Percentiles rank a stretch among this genome's conserved stretches.
Conservation (phyloP, 345 rosid species). For the Gossypium herbaceum region DNA sequence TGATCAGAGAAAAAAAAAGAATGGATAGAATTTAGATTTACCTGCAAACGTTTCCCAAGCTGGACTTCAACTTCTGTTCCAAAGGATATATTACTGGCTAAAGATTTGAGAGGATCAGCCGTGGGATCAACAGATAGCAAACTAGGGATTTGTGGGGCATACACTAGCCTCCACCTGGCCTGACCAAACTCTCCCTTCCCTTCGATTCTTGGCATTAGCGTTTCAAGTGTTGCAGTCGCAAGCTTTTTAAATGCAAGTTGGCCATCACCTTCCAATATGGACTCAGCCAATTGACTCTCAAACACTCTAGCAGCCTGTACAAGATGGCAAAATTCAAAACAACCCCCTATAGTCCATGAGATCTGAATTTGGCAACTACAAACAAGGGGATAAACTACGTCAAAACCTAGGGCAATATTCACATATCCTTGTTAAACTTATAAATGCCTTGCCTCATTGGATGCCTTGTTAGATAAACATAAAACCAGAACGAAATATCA, state of each 20-base stretch:
- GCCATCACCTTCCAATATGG: conserved; percentile 93
- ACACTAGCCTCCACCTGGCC: conserved; percentile 97
- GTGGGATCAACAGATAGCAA: conserved; percentile 96
- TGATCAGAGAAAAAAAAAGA: background rate
- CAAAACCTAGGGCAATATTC: background rate
- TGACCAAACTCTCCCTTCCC: conserved; percentile 96
- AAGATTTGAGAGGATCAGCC: conserved; percentile 84
- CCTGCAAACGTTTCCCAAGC: conserved; percentile 96
- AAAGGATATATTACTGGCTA: conserved; percentile 80
- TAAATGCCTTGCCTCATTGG: background rate
- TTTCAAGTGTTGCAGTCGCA: conserved; percentile 90
- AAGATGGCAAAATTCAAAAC: conserved; percentile 14
- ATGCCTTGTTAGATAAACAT: background rate
- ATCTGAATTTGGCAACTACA: conserved; percentile 8
- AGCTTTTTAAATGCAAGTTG: conserved; percentile 97
- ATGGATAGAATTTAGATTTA: conserved; percentile 15
- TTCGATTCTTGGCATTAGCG: conserved; percentile 93
- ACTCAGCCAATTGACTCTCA: conserved; percentile 93
- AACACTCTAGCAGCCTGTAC: conserved; percentile 86
- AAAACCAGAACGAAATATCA: background rate
- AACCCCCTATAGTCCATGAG: conserved; percentile 13
- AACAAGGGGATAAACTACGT: conserved; percentile 4
- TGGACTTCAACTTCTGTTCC: conserved; percentile 97
- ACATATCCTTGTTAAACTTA: background rate
- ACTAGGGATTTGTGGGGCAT: conserved; percentile 97